These are phyloP conservation scores for Albifimbria verrucaria DNA, from an alignment of 2,329 filamentous ascomycete genomes.

Conservation along the genomic window DNA sequence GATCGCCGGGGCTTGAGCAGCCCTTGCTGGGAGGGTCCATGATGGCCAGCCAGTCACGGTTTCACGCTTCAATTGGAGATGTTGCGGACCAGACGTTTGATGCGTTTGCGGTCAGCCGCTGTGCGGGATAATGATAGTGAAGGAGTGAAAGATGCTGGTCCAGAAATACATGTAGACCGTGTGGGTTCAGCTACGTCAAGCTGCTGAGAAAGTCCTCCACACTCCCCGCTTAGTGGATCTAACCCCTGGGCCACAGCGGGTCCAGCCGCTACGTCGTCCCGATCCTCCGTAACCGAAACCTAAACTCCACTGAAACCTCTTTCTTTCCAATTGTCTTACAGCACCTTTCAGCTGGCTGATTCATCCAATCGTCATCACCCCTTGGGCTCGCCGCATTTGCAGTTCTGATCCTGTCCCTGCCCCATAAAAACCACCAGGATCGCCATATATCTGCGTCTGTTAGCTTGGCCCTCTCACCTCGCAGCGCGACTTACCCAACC, in stretches of 20 bases:
- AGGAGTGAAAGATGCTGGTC: neutral
- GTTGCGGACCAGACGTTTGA: too few species aligned
- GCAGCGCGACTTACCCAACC: conserved; percentile 1
- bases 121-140: neutral
- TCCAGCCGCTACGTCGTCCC: neutral
- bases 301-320: neutral
- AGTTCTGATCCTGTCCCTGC: neutral
- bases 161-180: neutral
- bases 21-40: conserved; percentile 28
- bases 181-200: neutral
- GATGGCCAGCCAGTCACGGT: neutral
- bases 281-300: neutral
- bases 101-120: neutral
- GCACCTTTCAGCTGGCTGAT: neutral
- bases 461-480: neutral
- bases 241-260: neutral
- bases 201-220: neutral
- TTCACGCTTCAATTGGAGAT: too few species aligned
- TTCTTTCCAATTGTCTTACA: too few species aligned
- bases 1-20: conserved; percentile 21
- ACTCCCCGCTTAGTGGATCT: neutral
- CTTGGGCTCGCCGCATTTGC: neutral
- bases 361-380: neutral
- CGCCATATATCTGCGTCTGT: conserved; percentile 7
- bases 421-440: conserved; percentile 8